phyloP scores from a whole-genome alignment of 1,284 basidiomycete species.

The Papiliotrema terrestris region DNA sequence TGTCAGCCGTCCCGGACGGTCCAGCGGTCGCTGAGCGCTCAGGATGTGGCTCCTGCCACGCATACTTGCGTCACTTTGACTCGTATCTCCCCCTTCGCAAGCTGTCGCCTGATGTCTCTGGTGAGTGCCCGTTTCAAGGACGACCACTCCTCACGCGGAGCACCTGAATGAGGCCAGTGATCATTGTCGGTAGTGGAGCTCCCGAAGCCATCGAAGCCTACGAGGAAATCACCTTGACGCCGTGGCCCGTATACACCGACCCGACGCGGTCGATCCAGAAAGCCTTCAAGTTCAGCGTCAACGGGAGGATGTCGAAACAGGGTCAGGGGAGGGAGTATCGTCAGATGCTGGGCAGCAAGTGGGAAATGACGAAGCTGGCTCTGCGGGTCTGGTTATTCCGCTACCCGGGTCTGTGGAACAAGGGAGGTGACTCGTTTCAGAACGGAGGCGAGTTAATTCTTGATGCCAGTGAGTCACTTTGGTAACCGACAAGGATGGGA shows the following conservation, averaged over 20 bases:
- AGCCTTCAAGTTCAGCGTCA: slow-evolving; percentile 17
- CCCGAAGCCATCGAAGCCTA: slow-evolving; percentile 19
- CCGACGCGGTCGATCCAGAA: slow-evolving; percentile 21
- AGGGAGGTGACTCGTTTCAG: slow-evolving; percentile 19
- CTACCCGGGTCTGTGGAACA: slow-evolving; percentile 8
- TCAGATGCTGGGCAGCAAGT: slow-evolving; percentile 8
- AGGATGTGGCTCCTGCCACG: slow-evolving; percentile 17
- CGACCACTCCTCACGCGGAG: too few relatives aligned
- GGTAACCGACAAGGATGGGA: neutral
- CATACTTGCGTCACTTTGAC: slow-evolving; percentile 16
- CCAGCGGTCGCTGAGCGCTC: neutral
- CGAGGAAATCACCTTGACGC: slow-evolving; percentile 10
- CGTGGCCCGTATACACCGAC: slow-evolving; percentile 26
- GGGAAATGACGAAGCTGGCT: slow-evolving; percentile 7
- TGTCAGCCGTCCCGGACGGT: neutral
- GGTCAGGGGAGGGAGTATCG: slow-evolving; percentile 22
- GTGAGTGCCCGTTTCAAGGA: slow-evolving; percentile 14
- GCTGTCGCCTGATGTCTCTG: slow-evolving; percentile 13
- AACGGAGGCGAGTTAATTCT: slow-evolving; percentile 37
- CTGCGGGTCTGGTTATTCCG: slow-evolving; percentile 13
- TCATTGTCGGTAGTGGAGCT: slow-evolving; percentile 26
- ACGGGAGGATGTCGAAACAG: slow-evolving; percentile 3
- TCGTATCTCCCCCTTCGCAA: slow-evolving; percentile 16
- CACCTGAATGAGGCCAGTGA: slow-evolving; percentile 14
- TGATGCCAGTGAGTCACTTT: slow-evolving; percentile 1